These are phyloP conservation scores for Phycomyces nitens DNA, from an alignment of 192 early-diverging fungal species.

Conservation along the genomic window DNA sequence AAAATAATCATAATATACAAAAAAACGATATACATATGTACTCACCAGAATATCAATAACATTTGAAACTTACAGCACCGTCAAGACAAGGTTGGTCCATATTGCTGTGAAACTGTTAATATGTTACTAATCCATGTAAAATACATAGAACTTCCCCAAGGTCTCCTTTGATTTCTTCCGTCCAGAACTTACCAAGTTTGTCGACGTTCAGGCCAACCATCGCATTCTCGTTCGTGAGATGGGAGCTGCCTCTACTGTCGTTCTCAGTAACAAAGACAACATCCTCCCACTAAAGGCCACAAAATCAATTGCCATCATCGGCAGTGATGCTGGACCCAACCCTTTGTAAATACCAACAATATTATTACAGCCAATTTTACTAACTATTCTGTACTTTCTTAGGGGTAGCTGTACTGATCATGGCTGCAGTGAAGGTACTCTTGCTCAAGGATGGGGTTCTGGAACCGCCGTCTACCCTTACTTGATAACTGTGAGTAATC, in stretches of 20 bases:
- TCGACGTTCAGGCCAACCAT: conserved; percentile 30
- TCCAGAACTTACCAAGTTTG: conserved; percentile 1
- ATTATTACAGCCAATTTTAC: background rate
- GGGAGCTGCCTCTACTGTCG: conserved; percentile 23
- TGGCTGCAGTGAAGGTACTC: conserved; percentile 22
- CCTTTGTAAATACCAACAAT: conserved; percentile 14
- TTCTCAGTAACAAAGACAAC: conserved; percentile 25
- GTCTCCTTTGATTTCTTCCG: conserved; percentile 22
- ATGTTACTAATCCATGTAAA: background rate
- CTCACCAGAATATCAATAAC: background rate
- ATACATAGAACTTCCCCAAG: conserved; percentile 16
- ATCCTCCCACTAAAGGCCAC: conserved; percentile 15
- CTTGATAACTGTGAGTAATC: conserved; percentile 28
- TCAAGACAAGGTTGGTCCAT: background rate
- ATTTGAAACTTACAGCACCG: conserved; percentile 5
- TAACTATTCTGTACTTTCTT: background rate
- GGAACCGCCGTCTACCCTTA: conserved; percentile 29
- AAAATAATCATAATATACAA: conserved; percentile 8
- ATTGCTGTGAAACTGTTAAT: too few relatives aligned
- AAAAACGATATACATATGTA: background rate
- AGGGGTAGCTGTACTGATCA: conserved; percentile 28
- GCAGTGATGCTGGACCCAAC: conserved; percentile 20
- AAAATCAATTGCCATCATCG: conserved; percentile 28
- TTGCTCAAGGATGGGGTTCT: conserved; percentile 29
- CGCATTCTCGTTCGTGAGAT: conserved; percentile 14